Base-by-base conservation (phyloP, 2,329 filamentous ascomycete genomes). In the Orbilia ellipsospora region DNA sequence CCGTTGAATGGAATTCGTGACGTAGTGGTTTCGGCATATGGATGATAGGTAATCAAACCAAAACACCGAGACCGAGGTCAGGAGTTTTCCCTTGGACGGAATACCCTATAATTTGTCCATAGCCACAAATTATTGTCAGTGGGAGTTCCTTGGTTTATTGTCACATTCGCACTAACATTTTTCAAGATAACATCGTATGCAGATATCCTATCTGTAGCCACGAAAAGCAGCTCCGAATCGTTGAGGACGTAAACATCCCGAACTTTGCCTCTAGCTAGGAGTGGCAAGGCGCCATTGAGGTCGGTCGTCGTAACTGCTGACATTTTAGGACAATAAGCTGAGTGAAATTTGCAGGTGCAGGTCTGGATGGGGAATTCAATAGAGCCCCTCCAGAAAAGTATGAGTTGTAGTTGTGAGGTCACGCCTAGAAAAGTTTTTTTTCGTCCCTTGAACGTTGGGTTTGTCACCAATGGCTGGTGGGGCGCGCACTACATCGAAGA, bases 111-210 rank as follows among this genome's bases (percentile, higher is more conserved):
- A n/a, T 36, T 36, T 36, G 31, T 36, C 10, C 31, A 36, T 10
- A 6, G 31, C 31, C 31, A 36, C 31, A 36, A 36, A 10, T 10
- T 36, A 36, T 36, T 10, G 31, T 36, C 10, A 36, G 31, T 6
- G 5, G 10, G 31, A 36, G 31, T 7, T 7, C 31, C 31, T 36
- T 36, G 8, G 31, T 10, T 10, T 36, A 36, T 36, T 10, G 31
- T 36, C 31, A 88, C 80, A 42, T 82, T 79, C 86, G 83, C 15
- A 87, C 83, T 80, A 82, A 90, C 89, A 83, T 95, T 97, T 80
- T 88, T 84, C 86, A 96, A 89, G 79, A 96, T 89, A 79, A 96
- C 93, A 86, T 98, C 94, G 85, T 94, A 98, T 67, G 95, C 95
- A 23, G 93, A 97, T 82, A 97, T 95, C 78, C 95, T 90, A 84